Conservation (phyloP, 371 early-diverging fungal species). For the Polyrhizophydium stewartii region DNA sequence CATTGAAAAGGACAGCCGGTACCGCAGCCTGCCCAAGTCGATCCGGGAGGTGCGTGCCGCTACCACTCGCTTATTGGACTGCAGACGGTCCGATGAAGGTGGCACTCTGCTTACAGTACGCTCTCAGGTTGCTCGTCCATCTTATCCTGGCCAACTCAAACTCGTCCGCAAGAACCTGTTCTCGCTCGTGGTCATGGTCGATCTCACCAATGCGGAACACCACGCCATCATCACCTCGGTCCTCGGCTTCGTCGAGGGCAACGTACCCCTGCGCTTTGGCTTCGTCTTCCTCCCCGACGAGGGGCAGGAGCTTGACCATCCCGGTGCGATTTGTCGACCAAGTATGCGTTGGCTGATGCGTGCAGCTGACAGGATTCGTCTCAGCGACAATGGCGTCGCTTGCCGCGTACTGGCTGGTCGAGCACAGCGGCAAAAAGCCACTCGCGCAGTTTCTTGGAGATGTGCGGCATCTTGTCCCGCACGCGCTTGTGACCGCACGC, state of each 20-base stretch:
- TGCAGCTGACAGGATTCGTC: too few species aligned
- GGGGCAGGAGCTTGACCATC: conserved; percentile 12
- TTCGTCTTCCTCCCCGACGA: conserved; percentile 58
- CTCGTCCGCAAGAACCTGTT: conserved; percentile 71
- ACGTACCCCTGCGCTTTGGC: conserved; percentile 81
- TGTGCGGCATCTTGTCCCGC: background rate
- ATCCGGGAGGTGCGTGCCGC: conserved; percentile 42
- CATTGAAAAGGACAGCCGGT: conserved; percentile 75
- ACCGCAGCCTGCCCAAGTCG: conserved; percentile 60
- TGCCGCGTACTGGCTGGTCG: background rate
- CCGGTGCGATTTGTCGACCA: too few species aligned
- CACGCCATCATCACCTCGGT: conserved; percentile 14
- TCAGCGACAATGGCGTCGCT: background rate
- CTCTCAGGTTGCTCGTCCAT: conserved; percentile 46
- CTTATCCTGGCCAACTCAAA: conserved; percentile 66
- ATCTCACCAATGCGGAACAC: conserved; percentile 39
- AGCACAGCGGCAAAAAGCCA: background rate
- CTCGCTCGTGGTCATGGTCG: conserved; percentile 62
- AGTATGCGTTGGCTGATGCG: too few species aligned
- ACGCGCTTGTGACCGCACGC: too few species aligned
- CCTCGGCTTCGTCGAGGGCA: conserved; percentile 56
- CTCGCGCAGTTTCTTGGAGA: background rate
- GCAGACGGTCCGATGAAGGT: too few species aligned
- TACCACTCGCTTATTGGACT: background rate
- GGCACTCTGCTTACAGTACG: too few species aligned